Percentiles rank a stretch among this genome's conserved stretches.
Conservation (phyloP, 495 filamentous ascomycete genomes). For the Xylaria acuta region DNA sequence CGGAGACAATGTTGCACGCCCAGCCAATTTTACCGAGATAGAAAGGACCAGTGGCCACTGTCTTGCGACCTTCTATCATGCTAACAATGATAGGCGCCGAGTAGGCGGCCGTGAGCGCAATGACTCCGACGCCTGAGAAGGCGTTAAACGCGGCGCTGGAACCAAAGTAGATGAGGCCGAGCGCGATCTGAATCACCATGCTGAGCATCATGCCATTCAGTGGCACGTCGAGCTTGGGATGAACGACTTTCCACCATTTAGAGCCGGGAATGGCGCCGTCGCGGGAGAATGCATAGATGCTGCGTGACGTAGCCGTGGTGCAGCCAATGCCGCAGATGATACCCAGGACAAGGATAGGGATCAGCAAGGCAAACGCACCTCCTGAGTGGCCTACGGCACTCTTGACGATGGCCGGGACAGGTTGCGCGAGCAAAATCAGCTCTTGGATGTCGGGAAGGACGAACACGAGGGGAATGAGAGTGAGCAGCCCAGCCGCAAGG, state of each 20-base stretch:
- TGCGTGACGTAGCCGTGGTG: conserved; percentile 64
- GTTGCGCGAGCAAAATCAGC: conserved; percentile 52
- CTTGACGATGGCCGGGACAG: conserved; percentile 54
- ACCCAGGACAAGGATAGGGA: conserved; percentile 56
- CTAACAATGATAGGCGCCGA: conserved; percentile 63
- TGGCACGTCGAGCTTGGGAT: conserved; percentile 54
- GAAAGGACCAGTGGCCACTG: conserved; percentile 62
- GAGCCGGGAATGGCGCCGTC: conserved; percentile 65
- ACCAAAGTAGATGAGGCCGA: conserved; percentile 61
- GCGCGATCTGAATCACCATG: conserved; percentile 52
- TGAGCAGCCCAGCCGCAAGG: conserved; percentile 54
- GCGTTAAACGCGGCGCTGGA: conserved; percentile 61
- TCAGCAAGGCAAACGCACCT: conserved; percentile 53
- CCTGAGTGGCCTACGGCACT: conserved; percentile 51
- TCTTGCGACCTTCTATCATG: conserved; percentile 55
- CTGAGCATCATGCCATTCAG: conserved; percentile 60
- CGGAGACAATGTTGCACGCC: conserved; percentile 60
- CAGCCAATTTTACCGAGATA: conserved; percentile 62
- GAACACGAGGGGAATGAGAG: conserved; percentile 57
- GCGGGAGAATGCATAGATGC: conserved; percentile 66
- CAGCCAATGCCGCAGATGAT: conserved; percentile 68
- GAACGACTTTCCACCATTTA: conserved; percentile 55
- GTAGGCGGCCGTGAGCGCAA: conserved; percentile 64
- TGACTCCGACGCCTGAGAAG: conserved; percentile 69
- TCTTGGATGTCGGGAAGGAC: conserved; percentile 53